Evolutionary conservation across 306 rosid genomes (phyloP).

Genomic region (Pyrus communis): DNA sequence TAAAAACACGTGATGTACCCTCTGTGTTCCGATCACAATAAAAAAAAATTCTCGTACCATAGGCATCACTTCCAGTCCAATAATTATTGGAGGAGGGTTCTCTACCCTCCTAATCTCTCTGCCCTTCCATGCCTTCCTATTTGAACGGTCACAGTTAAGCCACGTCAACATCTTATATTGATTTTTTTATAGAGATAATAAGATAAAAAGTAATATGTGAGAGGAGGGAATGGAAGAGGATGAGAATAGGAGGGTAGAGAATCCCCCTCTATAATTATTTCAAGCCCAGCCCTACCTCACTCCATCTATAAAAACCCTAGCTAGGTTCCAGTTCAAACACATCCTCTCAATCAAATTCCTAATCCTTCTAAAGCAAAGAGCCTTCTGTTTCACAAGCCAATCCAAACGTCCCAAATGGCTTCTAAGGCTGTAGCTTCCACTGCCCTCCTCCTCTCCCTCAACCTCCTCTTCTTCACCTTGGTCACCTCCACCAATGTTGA

Average conservation of each 20-base stretch:
- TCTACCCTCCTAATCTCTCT: too few species aligned
- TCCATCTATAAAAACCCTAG: slow-evolving; percentile 41
- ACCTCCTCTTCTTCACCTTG: slow-evolving; percentile 57
- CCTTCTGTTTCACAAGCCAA: background rate
- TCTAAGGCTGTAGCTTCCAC: slow-evolving; percentile 30
- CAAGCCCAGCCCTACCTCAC: slow-evolving; percentile 1
- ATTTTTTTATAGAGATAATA: too few species aligned
- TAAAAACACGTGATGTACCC: too few species aligned
- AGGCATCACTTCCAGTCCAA: slow-evolving; percentile 9
- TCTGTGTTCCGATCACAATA: too few species aligned
- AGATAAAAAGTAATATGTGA: too few species aligned
- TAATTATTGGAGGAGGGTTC: background rate
- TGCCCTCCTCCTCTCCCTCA: slow-evolving; percentile 48
- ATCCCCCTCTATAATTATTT: background rate
- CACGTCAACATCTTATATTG: too few species aligned
- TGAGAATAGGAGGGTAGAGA: too few species aligned
- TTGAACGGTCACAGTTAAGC: too few species aligned
- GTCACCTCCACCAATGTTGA: slow-evolving; percentile 51
- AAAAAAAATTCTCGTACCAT: background rate
- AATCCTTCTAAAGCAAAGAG: background rate
- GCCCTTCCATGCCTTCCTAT: too few species aligned
- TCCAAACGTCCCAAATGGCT: slow-evolving; percentile 36
- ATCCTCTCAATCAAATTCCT: background rate
- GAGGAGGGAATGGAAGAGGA: too few species aligned
- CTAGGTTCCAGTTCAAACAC: background rate